Evolutionary conservation across 2,329 filamentous ascomycete genomes (phyloP), one percentile per base, ranked within the genome.

Genomic region (Leptographium galeiforme): DNA sequence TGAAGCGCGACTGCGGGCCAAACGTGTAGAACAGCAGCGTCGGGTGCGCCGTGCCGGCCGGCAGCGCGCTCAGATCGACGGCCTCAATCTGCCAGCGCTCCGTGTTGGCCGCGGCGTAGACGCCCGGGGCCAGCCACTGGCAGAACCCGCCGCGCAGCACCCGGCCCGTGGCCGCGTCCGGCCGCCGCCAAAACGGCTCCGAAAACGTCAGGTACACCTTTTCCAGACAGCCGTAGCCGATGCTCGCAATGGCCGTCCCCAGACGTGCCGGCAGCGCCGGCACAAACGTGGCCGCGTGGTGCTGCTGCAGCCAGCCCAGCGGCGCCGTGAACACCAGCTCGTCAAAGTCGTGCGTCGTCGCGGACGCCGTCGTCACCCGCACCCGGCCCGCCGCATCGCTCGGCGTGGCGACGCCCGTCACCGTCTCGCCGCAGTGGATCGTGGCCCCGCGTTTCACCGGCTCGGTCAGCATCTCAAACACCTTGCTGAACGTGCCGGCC

Each of bases 21-120:
- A 81, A 84, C 39, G 75, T 82, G 70, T 89, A 95, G 75, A 95
- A 95, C 32, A 95, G 77, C 5, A 95, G 75, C 0, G 88, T 94
- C 8, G 89, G 85, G 56, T 95, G 89, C 0, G 83, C 76, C 50
- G 71, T 73, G 1, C 69, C 62, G 0, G 63, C 60, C 0, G 78
- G 74, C 2, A 94, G 73, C 2, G 83, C 80, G 44, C 85, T 82
- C 25, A 95, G 76, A 55, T 91, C 89, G 55, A 94, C 74, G 52
- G 81, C 78, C 68, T 91, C 84, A 66, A 88, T 85, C 57, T 82
- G 79, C 87, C 87, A 93, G 56, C 73, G 68, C 7, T 74, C 61
- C 1, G 81, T 77, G 59, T 85, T 84, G 1, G 79, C 77, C 50
- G 76, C 69, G 0, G 82, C 76, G 64, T 95, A 94, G 52, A 54